phyloP scores from a whole-genome alignment of 176 grass and related monocot species.

The Carex myosuroides region DNA sequence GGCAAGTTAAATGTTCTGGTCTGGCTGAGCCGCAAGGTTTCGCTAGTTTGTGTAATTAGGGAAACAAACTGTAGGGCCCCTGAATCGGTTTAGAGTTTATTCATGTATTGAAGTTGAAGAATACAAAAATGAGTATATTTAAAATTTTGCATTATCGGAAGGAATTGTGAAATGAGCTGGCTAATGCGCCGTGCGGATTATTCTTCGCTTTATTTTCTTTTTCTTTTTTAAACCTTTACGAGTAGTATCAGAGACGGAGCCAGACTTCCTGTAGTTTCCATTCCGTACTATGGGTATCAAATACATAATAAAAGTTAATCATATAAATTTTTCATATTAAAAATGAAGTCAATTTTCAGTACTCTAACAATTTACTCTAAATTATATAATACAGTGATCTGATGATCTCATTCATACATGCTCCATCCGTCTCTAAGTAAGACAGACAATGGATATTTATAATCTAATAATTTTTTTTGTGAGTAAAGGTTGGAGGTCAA shows the following conservation, averaged over 20 bases:
- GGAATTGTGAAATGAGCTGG: not conserved
- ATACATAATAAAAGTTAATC: too few species aligned
- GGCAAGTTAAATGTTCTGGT: not conserved
- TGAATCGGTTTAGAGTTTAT: constrained; percentile 7
- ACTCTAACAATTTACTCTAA: too few species aligned
- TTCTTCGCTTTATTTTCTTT: not conserved
- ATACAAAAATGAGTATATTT: constrained; percentile 21
- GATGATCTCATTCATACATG: too few species aligned
- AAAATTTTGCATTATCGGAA: not conserved
- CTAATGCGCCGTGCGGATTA: not conserved
- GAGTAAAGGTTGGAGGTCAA: too few species aligned
- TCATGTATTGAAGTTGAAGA: constrained; percentile 15
- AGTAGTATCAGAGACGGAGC: not conserved
- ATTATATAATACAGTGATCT: too few species aligned
- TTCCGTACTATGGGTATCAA: too few species aligned
- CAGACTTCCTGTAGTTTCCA: too few species aligned
- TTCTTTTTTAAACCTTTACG: not conserved
- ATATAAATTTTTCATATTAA: too few species aligned
- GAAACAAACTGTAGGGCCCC: not conserved
- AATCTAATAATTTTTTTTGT: too few species aligned
- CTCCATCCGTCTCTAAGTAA: too few species aligned
- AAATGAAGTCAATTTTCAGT: too few species aligned
- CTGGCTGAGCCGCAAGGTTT: constrained; percentile 28
- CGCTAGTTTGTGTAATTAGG: constrained; percentile 17
- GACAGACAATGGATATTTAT: not conserved